These are phyloP conservation scores for Chara braunii DNA, from an alignment of 139 green algal genomes.

Conservation along the genomic window DNA sequence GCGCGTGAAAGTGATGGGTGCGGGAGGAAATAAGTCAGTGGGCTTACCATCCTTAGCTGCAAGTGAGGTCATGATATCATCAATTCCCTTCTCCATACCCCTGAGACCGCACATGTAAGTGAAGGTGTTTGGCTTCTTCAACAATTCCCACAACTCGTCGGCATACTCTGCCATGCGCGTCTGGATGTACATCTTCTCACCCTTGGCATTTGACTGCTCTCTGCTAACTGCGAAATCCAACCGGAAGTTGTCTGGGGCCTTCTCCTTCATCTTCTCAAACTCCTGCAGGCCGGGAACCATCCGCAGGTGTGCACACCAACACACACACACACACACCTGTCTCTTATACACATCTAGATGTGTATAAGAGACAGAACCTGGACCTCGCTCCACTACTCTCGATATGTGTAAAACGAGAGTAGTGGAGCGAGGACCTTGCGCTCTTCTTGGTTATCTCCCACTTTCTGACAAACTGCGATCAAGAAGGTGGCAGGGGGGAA, in stretches of 20 bases:
- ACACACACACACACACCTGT: too few species aligned
- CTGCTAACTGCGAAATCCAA: slow-evolving; percentile 39
- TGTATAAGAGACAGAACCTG: too few species aligned
- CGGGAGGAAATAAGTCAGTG: too few species aligned
- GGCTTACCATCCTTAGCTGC: slow-evolving; percentile 41
- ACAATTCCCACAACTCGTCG: slow-evolving; percentile 39
- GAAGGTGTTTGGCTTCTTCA: slow-evolving; percentile 45
- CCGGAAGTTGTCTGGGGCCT: slow-evolving; percentile 43
- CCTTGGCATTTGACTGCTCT: slow-evolving; percentile 41
- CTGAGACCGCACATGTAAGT: slow-evolving; percentile 45
- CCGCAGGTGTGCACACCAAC: background rate
- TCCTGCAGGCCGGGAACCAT: too few species aligned
- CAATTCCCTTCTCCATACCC: slow-evolving; percentile 47
- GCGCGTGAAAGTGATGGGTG: too few species aligned
- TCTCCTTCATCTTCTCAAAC: slow-evolving; percentile 48
- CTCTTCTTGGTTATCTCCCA: too few species aligned
- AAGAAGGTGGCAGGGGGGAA: too few species aligned
- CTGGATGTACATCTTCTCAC: slow-evolving; percentile 48
- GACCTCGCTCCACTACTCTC: too few species aligned
- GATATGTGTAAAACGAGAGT: too few species aligned
- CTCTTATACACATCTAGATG: too few species aligned
- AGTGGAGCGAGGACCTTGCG: too few species aligned
- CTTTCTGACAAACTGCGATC: too few species aligned
- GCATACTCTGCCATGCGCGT: slow-evolving; percentile 45
- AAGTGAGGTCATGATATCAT: slow-evolving; percentile 41